phyloP scores from a whole-genome alignment of 805 yeast species.

The Cyberlindnera suaveolens region DNA sequence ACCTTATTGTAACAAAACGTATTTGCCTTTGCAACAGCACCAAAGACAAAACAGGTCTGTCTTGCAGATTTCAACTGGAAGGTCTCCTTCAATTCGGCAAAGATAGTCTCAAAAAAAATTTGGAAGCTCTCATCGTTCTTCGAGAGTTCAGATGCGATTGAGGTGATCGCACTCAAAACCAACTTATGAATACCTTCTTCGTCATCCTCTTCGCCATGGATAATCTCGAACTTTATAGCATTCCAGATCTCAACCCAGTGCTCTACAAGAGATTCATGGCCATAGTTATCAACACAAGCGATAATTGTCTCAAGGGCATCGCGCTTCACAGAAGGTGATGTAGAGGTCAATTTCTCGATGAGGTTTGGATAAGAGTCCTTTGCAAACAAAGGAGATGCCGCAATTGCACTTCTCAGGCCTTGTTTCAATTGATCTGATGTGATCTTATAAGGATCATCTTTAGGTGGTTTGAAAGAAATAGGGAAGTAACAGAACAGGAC shows the following conservation, averaged over 20 bases:
- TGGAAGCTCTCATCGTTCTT: conserved; percentile 28
- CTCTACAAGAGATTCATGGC: conserved; percentile 39
- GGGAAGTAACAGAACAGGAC: conserved; percentile 94
- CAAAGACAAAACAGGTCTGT: conserved; percentile 56
- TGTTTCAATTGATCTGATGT: conserved; percentile 66
- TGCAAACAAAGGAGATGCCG: conserved; percentile 57
- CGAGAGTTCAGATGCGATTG: conserved; percentile 35
- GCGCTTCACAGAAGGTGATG: conserved; percentile 63
- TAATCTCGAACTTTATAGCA: conserved; percentile 80
- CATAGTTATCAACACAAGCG: conserved; percentile 49
- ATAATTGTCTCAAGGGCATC: conserved; percentile 66
- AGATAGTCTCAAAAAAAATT: conserved; percentile 33
- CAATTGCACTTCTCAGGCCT: conserved; percentile 54
- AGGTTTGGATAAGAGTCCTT: conserved; percentile 71
- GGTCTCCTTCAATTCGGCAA: conserved; percentile 48
- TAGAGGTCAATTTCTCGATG: conserved; percentile 71
- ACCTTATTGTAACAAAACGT: conserved; percentile 40
- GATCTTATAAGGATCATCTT: conserved; percentile 80
- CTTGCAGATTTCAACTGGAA: conserved; percentile 46
- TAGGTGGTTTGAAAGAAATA: conserved; percentile 88
- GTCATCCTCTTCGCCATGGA: conserved; percentile 61
- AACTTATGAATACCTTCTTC: conserved; percentile 35
- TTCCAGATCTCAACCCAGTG: conserved; percentile 81
- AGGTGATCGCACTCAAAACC: conserved; percentile 38
- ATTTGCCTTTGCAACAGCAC: conserved; percentile 48